Conservation (phyloP, 163 green algal genomes). For the Prototheca cutis region DNA sequence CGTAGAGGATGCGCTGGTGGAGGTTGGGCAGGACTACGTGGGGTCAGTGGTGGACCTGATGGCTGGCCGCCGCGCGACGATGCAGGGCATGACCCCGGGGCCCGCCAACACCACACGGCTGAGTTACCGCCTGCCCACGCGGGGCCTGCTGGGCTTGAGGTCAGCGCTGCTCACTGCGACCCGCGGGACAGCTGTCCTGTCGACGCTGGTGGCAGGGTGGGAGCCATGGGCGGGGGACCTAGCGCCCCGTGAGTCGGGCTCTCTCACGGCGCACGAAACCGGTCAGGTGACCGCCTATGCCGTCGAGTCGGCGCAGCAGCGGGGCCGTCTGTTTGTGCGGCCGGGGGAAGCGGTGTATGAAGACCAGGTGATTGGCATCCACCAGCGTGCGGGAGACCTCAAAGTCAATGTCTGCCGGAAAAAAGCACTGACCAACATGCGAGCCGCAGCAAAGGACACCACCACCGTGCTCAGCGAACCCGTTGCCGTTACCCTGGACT, state of each 20-base stretch:
- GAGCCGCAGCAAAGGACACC: constrained; percentile 50
- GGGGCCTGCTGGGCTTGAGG: constrained; percentile 60
- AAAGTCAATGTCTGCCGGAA: constrained; percentile 94
- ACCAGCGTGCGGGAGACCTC: constrained; percentile 87
- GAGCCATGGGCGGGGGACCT: constrained; percentile 65
- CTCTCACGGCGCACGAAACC: constrained; percentile 77
- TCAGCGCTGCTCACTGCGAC: constrained; percentile 96
- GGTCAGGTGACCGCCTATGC: constrained; percentile 67
- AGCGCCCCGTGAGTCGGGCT: constrained; percentile 77
- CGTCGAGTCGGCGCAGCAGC: constrained; percentile 70
- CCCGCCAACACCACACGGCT: constrained; percentile 42
- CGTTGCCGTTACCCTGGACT: constrained; percentile 79
- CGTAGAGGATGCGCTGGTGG: constrained; percentile 85
- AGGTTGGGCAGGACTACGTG: constrained; percentile 65
- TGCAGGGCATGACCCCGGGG: constrained; percentile 71
- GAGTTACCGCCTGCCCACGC: constrained; percentile 54
- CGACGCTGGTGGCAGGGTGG: constrained; percentile 83
- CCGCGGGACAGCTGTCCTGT: constrained; percentile 86
- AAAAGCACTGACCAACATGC: constrained; percentile 85
- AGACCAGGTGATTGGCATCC: constrained; percentile 85
- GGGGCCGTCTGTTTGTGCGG: constrained; percentile 77
- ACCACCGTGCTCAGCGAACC: constrained; percentile 49
- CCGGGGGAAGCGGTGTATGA: constrained; percentile 88
- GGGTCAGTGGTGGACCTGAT: constrained; percentile 82
- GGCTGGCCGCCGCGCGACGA: constrained; percentile 81